A percentile compares a stretch with the other conserved stretches of the same genome.
Evolutionary conservation across 2,329 filamentous ascomycete genomes (phyloP).

Genomic region (Aureobasidium sp.): DNA sequence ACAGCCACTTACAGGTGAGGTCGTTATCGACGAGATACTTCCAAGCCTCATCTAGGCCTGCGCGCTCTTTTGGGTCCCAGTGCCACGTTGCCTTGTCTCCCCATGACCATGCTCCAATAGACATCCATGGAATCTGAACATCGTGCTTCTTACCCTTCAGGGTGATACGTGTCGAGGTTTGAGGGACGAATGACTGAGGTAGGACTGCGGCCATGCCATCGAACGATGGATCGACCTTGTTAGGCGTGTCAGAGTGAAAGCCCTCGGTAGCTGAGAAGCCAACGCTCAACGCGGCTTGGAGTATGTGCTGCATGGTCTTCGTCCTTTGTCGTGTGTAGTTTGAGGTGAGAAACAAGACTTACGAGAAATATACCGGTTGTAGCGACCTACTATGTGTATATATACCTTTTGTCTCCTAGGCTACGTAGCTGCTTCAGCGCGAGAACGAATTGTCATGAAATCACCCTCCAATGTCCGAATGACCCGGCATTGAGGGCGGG

Average conservation of each 20-base stretch:
- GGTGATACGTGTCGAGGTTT: constrained; percentile 12
- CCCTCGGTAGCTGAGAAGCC: constrained; percentile 19
- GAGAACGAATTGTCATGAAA: background rate
- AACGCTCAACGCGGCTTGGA: constrained; percentile 18
- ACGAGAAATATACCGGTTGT: too few relatives aligned
- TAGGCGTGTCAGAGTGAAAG: constrained; percentile 18
- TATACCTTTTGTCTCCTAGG: background rate
- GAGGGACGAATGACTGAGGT: constrained; percentile 14
- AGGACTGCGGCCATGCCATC: constrained; percentile 15
- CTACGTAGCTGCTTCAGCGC: background rate
- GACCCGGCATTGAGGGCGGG: background rate
- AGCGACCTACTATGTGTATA: background rate
- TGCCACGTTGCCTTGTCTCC: constrained; percentile 21
- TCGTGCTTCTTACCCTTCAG: constrained; percentile 17
- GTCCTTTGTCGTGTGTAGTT: background rate
- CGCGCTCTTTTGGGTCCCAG: constrained; percentile 29
- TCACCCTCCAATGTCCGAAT: background rate
- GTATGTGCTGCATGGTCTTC: constrained; percentile 19
- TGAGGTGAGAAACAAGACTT: background rate
- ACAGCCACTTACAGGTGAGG: constrained; percentile 23
- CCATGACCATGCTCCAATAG: constrained; percentile 22
- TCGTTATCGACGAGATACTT: constrained; percentile 27
- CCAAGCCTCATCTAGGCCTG: constrained; percentile 31
- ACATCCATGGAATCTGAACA: constrained; percentile 17
- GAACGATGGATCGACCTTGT: constrained; percentile 15